phyloP scores from a whole-genome alignment of 1,139 yeast species.

The Geotrichum reessii region DNA sequence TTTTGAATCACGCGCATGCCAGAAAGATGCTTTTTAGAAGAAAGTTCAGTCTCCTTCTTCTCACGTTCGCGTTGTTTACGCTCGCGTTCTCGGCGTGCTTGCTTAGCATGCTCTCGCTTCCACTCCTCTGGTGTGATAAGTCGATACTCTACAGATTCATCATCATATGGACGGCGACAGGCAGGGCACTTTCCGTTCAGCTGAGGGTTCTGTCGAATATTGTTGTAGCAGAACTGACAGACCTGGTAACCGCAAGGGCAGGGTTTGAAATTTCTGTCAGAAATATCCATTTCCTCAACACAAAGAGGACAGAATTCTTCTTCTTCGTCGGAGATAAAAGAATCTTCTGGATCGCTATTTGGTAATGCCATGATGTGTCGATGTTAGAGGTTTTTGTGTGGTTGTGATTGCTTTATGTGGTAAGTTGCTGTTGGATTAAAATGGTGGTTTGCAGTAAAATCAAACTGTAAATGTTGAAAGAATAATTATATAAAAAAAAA shows the following conservation, averaged over 20 bases:
- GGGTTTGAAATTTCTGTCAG: slow-evolving; percentile 94
- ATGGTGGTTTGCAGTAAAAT: background rate
- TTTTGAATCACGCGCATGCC: slow-evolving; percentile 97
- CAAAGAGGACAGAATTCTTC: slow-evolving; percentile 82
- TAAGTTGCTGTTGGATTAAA: background rate
- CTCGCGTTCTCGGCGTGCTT: slow-evolving; percentile 39
- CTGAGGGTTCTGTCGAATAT: slow-evolving; percentile 75
- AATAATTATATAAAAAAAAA: background rate
- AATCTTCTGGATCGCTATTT: slow-evolving; percentile 35
- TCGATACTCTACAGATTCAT: slow-evolving; percentile 84
- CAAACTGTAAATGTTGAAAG: background rate
- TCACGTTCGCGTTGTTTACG: slow-evolving; percentile 88
- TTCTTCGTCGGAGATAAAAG: slow-evolving; percentile 70
- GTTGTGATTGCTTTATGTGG: background rate
- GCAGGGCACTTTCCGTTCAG: slow-evolving; percentile 96
- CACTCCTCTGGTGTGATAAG: slow-evolving; percentile 75
- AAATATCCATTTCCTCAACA: slow-evolving; percentile 86
- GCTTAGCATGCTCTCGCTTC: slow-evolving; percentile 20
- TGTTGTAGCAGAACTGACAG: slow-evolving; percentile 96
- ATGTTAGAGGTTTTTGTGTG: background rate
- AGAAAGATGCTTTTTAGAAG: slow-evolving; percentile 75
- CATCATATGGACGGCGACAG: slow-evolving; percentile 90
- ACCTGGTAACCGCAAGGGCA: slow-evolving; percentile 99
- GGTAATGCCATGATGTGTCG: slow-evolving; percentile 20
- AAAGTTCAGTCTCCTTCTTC: slow-evolving; percentile 79